phyloP scores from a whole-genome alignment of 257 asterid species.

The Solanum microdontum region DNA sequence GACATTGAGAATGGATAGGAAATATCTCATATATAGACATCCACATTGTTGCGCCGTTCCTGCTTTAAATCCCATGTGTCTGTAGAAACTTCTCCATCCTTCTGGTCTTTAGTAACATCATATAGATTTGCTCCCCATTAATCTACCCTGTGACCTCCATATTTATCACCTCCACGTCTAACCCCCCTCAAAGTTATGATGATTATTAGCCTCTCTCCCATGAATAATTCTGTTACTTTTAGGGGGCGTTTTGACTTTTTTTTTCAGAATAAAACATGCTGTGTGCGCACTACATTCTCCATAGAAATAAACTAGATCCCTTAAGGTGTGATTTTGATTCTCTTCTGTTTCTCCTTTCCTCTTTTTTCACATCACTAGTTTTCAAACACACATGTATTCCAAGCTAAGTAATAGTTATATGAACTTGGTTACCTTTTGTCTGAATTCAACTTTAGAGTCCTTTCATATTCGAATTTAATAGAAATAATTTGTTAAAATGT shows the following conservation, averaged over 20 bases:
- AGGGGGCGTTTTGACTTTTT: not conserved
- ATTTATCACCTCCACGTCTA: not conserved
- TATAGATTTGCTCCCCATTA: not conserved
- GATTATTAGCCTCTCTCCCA: not conserved
- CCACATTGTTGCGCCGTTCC: not conserved
- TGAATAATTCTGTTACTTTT: not conserved
- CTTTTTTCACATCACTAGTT: too few species aligned
- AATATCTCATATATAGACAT: too few species aligned
- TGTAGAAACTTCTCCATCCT: not conserved
- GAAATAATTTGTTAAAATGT: too few species aligned
- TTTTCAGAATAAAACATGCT: not conserved
- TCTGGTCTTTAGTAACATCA: not conserved
- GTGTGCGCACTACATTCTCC: not conserved
- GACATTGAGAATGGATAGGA: too few species aligned
- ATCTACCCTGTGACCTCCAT: not conserved
- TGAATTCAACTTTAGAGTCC: too few species aligned
- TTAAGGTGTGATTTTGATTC: not conserved
- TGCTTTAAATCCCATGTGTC: not conserved
- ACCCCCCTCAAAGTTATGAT: not conserved
- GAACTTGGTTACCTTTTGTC: too few species aligned
- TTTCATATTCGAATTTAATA: too few species aligned
- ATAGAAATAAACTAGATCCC: not conserved
- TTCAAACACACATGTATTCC: too few species aligned
- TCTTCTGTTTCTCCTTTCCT: too few species aligned
- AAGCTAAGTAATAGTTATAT: too few species aligned